A percentile compares a stretch with the other conserved stretches of the same genome.
phyloP scores from a whole-genome alignment of 2,329 filamentous ascomycete species.

The Paracamarosporium sp. region DNA sequence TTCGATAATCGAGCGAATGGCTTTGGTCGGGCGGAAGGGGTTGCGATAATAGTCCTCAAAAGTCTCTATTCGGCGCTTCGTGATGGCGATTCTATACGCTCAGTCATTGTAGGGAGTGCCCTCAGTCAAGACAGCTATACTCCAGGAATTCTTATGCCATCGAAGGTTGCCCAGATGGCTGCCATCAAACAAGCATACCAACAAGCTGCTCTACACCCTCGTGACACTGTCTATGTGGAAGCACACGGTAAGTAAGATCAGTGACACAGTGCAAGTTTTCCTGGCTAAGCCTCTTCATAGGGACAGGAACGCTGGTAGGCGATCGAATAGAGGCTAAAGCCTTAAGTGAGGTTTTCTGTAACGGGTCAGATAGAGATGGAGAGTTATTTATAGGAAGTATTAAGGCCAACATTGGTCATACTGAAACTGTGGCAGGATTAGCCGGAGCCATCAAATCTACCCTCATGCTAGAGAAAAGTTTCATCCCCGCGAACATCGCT shows the following conservation, averaged over 20 bases:
- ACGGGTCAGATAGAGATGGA: too few species aligned
- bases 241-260: constrained; percentile 46
- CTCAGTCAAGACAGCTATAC: constrained; percentile 14
- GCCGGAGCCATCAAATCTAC: too few species aligned
- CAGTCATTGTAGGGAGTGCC: constrained; percentile 26
- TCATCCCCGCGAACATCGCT: too few species aligned
- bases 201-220: constrained; percentile 51
- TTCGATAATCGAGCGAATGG: constrained; percentile 63
- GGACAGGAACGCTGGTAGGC: constrained; percentile 46
- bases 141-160: constrained; percentile 29
- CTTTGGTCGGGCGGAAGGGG: constrained; percentile 68
- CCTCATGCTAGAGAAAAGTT: too few species aligned
- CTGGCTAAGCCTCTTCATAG: too few species aligned
- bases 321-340: constrained; percentile 22
- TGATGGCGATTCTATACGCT: constrained; percentile 27
- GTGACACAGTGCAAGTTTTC: too few species aligned
- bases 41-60: constrained; percentile 36
- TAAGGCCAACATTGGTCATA: too few species aligned
- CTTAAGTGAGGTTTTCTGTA: background rate
- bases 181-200: constrained; percentile 35
- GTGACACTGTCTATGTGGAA: background rate
- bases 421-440: too few species aligned
- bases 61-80: constrained; percentile 19
- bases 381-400: too few species aligned
- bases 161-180: constrained; percentile 52